phyloP scores from a whole-genome alignment of 768 basidiomycete species.

The Pholiota molesta region DNA sequence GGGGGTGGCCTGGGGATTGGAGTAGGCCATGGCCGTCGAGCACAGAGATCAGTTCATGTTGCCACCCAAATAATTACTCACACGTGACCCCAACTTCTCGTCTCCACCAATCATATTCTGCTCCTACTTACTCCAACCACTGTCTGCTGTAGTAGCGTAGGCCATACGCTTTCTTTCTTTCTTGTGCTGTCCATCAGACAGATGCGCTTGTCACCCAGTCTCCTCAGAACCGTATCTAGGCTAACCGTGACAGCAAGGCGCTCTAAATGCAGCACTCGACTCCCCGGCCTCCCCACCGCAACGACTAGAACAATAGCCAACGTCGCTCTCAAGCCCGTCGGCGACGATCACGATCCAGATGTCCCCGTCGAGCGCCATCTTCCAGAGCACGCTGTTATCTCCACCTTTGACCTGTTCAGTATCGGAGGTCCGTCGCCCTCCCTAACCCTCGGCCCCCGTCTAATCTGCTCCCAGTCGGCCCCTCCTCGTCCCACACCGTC shows the following conservation, averaged over 20 bases:
- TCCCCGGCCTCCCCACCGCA: not conserved
- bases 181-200: not conserved
- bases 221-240: conserved; percentile 12
- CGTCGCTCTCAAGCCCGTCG: conserved; percentile 14
- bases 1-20: conserved; percentile 25
- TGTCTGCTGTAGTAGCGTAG: not conserved
- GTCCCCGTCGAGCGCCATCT: conserved; percentile 28
- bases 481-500: conserved; percentile 55
- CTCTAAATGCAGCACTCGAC: not conserved
- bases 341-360: conserved; percentile 7
- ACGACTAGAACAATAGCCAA: conserved; percentile 4
- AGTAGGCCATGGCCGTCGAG: conserved; percentile 15
- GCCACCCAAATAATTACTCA: not conserved
- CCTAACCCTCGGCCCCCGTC: not conserved
- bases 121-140: not conserved
- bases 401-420: conserved; percentile 90
- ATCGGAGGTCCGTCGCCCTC: conserved; percentile 67
- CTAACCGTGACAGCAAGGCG: conserved; percentile 10
- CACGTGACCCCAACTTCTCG: not conserved
- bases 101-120: not conserved
- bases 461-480: conserved; percentile 39
- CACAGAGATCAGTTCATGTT: not conserved
- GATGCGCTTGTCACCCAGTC: conserved; percentile 1
- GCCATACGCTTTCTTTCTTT: not conserved
- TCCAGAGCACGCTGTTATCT: conserved; percentile 88